Percentiles rank a stretch among this genome's conserved stretches.
phyloP scores from a whole-genome alignment of 176 grass and related monocot species.

The Oryza brachyantha region DNA sequence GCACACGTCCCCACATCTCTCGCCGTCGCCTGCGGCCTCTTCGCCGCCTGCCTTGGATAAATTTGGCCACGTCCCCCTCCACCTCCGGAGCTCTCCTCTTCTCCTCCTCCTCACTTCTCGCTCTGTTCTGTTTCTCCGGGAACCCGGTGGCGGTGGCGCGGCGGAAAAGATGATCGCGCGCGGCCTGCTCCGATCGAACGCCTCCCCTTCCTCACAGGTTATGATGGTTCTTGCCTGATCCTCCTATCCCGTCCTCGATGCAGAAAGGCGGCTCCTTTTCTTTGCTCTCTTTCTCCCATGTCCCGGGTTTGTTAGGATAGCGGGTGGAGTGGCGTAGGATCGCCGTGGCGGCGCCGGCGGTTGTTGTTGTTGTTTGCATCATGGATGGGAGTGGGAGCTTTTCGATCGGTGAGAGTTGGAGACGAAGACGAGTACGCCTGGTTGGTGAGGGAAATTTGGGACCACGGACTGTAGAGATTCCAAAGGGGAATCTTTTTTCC shows the following conservation, averaged over 20 bases:
- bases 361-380: neutral
- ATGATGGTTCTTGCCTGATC: neutral
- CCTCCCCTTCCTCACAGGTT: constrained; percentile 24
- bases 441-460: neutral
- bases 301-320: too few relatives aligned
- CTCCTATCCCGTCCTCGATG: neutral
- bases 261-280: neutral
- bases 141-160: neutral
- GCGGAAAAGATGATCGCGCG: constrained; percentile 49
- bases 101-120: neutral
- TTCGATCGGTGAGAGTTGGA: neutral
- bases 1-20: neutral
- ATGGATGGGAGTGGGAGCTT: neutral
- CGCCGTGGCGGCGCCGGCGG: neutral
- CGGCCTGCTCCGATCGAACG: constrained; percentile 53
- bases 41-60: neutral
- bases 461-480: neutral
- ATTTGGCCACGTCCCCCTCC: constrained; percentile 2
- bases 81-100: neutral
- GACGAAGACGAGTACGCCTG: neutral
- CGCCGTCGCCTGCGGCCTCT: neutral
- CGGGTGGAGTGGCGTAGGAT: neutral
- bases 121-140: neutral
- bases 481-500: neutral
- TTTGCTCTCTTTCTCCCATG: neutral